Base-by-base conservation (phyloP, 768 basidiomycete species). In the Baorangia bicolor region DNA sequence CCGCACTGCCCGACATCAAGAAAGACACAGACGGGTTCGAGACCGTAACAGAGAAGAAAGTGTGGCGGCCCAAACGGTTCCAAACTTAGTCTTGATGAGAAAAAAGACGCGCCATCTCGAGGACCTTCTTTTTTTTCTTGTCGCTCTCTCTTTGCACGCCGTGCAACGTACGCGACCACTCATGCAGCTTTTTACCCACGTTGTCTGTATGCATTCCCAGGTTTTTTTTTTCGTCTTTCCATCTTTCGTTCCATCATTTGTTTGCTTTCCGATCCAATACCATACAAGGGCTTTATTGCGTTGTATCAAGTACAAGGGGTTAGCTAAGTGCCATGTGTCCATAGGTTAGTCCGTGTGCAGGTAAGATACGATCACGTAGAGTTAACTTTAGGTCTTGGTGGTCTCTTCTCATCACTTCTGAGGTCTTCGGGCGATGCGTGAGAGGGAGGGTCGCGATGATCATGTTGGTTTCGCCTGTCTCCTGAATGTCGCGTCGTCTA, bases 1-100 rank as follows among this genome's bases (percentile, higher is more conserved):
- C 60, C 5, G 74, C 79, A 5, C 42, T 62, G 3, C 77, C 81
- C 50, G 80, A 81, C 47, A 47, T 67, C 6, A 74, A 73, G 60
- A 81, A 76, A 63, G 86, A 88, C 39, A 77, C 83, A 4, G 89
- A 91, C 63, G 88, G 90, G 5, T 90, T 90, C 78, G 83, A 86
- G 71, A 77, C 83, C 25, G 85, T 87, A 7, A 5, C 70, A 2
- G 59, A 60, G 33, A 70, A 63, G 53, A 57, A 48, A n/a, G 61
- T 63, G 35, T 72, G 70, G 70, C 49, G 53, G 38, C 9, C 68
- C 1, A 59, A 13, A 44, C 66, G 58, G 25, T 1, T 67, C 7
- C 69, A 58, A 41, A 55, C 37, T 34, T 52, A 53, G 41, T 25
- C 49, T 20, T 48, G n/a, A n/a, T n/a, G n/a, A n/a, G 12, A 20